Evolutionary conservation across 1,139 yeast species (phyloP).

Genomic region (Saccharomyces hybrid): DNA sequence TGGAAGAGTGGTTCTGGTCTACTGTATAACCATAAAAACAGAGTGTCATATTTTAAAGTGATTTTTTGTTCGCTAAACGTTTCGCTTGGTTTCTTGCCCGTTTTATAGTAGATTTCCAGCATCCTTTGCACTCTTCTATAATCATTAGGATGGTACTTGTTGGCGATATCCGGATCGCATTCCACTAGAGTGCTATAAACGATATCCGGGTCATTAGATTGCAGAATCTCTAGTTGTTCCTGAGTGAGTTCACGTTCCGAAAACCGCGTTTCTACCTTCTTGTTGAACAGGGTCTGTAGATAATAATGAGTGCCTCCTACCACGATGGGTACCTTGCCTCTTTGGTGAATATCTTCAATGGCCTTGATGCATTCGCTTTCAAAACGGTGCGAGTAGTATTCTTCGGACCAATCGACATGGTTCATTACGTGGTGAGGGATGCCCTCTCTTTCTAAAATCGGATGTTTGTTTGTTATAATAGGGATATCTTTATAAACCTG

Average conservation of each 20-base stretch:
- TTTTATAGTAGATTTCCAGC: slow-evolving; percentile 64
- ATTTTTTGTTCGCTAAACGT: slow-evolving; percentile 58
- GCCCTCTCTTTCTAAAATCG: slow-evolving; percentile 63
- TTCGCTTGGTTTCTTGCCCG: slow-evolving; percentile 64
- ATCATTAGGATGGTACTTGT: slow-evolving; percentile 90
- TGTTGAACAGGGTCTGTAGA: slow-evolving; percentile 62
- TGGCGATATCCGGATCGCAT: slow-evolving; percentile 66
- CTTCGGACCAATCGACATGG: slow-evolving; percentile 72
- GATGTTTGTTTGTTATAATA: slow-evolving; percentile 87
- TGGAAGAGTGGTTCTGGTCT: slow-evolving; percentile 49
- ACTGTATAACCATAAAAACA: slow-evolving; percentile 80
- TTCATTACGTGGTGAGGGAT: slow-evolving; percentile 82
- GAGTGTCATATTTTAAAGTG: slow-evolving; percentile 53
- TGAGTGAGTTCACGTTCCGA: slow-evolving; percentile 28
- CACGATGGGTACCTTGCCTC: slow-evolving; percentile 75
- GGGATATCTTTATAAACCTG: slow-evolving; percentile 75
- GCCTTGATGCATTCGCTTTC: slow-evolving; percentile 54
- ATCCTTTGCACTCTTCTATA: slow-evolving; percentile 71
- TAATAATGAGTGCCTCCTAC: slow-evolving; percentile 98
- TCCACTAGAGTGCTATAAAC: slow-evolving; percentile 43
- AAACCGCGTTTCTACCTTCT: slow-evolving; percentile 20
- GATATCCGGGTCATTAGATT: slow-evolving; percentile 47
- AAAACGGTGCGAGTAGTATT: slow-evolving; percentile 78
- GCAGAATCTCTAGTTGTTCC: slow-evolving; percentile 43
- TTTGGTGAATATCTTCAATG: slow-evolving; percentile 53